Percentiles rank a stretch among this genome's conserved stretches.
phyloP scores from a whole-genome alignment of 441 rosid species.

The Flueggea neowawraea region DNA sequence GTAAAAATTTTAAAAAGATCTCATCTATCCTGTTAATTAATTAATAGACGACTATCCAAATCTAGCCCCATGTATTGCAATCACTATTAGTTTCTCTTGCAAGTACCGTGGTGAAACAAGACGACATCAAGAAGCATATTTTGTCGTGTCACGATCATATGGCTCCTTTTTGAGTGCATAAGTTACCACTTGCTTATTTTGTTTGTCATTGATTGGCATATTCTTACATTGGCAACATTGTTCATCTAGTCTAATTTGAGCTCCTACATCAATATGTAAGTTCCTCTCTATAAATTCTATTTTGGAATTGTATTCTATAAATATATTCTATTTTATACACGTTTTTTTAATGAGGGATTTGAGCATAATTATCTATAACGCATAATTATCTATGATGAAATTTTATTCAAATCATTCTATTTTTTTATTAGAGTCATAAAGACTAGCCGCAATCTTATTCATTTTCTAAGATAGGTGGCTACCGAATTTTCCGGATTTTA shows the following conservation, averaged over 20 bases:
- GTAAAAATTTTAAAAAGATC: no score
- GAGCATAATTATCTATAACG: no score
- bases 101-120: constrained; percentile 48
- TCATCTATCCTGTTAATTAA: no score
- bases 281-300: background rate
- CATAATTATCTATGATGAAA: no score
- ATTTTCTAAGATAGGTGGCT: constrained; percentile 29
- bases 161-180: constrained; percentile 51
- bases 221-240: constrained; percentile 26
- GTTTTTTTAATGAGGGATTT: no score
- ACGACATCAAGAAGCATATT: constrained; percentile 28
- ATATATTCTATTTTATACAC: no score
- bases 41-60: no score
- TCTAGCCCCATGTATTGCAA: no score
- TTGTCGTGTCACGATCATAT: constrained; percentile 34
- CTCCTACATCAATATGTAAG: constrained; percentile 33
- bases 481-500: constrained; percentile 37
- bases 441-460: background rate
- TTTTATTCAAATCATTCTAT: no score
- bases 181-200: constrained; percentile 43
- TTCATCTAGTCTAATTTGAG: constrained; percentile 40
- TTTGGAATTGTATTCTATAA: no score
- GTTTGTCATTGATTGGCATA: constrained; percentile 32
- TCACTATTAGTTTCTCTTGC: no score
- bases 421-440: background rate